Evolutionary conservation across 1,139 yeast species (phyloP).

Genomic region (Candida mesenterica): DNA sequence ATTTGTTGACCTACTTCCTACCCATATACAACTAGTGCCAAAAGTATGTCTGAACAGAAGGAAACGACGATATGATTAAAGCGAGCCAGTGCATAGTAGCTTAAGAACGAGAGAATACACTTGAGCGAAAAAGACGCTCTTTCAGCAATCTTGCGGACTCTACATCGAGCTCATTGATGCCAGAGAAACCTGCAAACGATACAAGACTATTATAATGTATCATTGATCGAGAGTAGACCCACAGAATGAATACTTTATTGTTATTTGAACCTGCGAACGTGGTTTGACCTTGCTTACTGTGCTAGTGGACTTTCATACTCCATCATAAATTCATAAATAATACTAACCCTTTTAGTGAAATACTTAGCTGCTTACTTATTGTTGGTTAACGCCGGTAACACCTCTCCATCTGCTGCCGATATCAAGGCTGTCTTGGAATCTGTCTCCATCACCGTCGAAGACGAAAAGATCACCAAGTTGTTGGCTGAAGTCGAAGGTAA

Average conservation of each 20-base stretch:
- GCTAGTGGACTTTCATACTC: neutral
- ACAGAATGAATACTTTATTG: neutral
- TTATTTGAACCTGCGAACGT: too few species aligned
- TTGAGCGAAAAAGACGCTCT: neutral
- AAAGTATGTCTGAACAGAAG: slow-evolving; percentile 9
- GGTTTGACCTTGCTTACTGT: too few species aligned
- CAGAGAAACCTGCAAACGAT: neutral
- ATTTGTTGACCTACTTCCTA: slow-evolving; percentile 5
- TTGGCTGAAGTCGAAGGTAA: slow-evolving; percentile 93
- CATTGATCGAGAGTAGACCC: neutral
- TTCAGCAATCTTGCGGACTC: neutral
- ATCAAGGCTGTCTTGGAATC: slow-evolving; percentile 85
- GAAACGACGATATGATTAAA: neutral
- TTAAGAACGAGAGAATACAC: neutral
- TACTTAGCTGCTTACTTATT: slow-evolving; percentile 70
- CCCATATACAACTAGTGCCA: slow-evolving; percentile 8
- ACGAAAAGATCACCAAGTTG: slow-evolving; percentile 79
- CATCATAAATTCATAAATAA: neutral
- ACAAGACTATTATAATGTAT: neutral
- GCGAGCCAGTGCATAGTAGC: neutral
- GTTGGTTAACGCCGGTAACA: slow-evolving; percentile 65
- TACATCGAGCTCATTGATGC: neutral
- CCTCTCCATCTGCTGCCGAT: slow-evolving; percentile 89
- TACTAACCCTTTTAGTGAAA: slow-evolving; percentile 41
- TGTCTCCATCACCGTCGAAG: slow-evolving; percentile 95